These are phyloP conservation scores for Hirsutella rhossiliensis DNA, from an alignment of 2,329 filamentous ascomycete genomes.

Conservation along the genomic window DNA sequence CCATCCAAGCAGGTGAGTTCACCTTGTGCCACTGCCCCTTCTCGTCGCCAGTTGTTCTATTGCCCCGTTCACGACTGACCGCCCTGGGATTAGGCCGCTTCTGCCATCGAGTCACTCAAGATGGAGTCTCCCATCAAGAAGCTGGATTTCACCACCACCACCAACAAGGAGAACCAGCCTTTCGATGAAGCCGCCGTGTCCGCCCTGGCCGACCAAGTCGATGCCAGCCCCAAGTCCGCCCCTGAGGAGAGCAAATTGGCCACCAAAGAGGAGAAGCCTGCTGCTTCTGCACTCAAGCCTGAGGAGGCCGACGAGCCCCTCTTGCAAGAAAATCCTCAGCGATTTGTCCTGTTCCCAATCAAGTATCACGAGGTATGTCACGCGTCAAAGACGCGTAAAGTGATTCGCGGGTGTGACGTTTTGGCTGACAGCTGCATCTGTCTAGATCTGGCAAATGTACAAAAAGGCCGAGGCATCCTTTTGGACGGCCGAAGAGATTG, in stretches of 20 bases:
- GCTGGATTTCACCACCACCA: conserved; percentile 57
- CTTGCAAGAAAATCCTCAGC: conserved; percentile 86
- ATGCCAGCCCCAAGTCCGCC: conserved; percentile 47
- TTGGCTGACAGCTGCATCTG: conserved; percentile 22
- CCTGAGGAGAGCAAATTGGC: conserved; percentile 29
- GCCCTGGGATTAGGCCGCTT: conserved; percentile 53
- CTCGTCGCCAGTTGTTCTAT: neutral
- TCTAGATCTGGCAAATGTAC: conserved; percentile 99
- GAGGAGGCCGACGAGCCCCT: conserved; percentile 79
- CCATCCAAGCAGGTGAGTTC: conserved; percentile 45
- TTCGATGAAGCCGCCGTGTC: conserved; percentile 37
- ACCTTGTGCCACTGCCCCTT: neutral
- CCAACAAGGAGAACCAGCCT: conserved; percentile 72
- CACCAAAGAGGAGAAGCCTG: conserved; percentile 22
- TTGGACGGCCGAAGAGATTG: conserved; percentile 99
- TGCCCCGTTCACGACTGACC: conserved; percentile 16
- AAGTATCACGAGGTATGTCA: conserved; percentile 94
- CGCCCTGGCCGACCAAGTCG: conserved; percentile 41
- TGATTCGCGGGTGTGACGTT: conserved; percentile 22
- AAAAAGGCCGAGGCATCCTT: conserved; percentile 99
- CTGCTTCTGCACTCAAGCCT: conserved; percentile 44
- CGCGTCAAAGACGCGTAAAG: conserved; percentile 56
- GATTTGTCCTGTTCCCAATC: conserved; percentile 97
- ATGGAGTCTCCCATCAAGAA: conserved; percentile 92
- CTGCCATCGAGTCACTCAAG: conserved; percentile 77